Conservation (phyloP, 31 red algal genomes). For the Endocladia muricata region DNA sequence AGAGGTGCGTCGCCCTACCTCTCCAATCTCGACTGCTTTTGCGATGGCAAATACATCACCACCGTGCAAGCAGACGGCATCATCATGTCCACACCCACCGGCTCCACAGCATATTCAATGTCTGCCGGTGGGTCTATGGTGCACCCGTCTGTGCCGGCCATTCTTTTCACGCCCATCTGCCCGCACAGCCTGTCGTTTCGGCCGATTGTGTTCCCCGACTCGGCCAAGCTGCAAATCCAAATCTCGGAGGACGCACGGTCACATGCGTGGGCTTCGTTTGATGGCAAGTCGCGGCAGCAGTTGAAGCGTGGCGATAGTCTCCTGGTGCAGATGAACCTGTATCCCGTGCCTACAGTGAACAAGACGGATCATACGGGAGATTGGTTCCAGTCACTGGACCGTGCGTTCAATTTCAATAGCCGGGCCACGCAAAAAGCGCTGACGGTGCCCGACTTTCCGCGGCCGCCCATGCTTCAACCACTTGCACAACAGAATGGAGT, state of each 20-base stretch:
- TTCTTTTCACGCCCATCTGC: slow-evolving; percentile 99
- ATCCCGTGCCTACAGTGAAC: slow-evolving; percentile 95
- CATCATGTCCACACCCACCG: slow-evolving; percentile 98
- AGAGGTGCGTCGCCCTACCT: slow-evolving; percentile 92
- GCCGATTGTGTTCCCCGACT: slow-evolving; percentile 96
- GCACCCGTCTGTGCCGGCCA: slow-evolving; percentile 92
- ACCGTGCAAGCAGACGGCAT: slow-evolving; percentile 98
- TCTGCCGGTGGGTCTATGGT: slow-evolving; percentile 98
- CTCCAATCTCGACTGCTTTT: slow-evolving; percentile 92
- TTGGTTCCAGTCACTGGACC: slow-evolving; percentile 91
- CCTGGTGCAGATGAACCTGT: slow-evolving; percentile 87
- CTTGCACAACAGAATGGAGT: neutral
- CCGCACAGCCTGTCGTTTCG: slow-evolving; percentile 93
- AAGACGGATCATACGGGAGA: slow-evolving; percentile 94
- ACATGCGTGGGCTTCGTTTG: slow-evolving; percentile 93
- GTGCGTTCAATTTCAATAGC: slow-evolving; percentile 92
- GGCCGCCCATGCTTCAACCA: neutral
- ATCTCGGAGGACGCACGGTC: slow-evolving; percentile 79
- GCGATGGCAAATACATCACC: slow-evolving; percentile 95
- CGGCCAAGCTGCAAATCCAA: slow-evolving; percentile 80
- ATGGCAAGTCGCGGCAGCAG: slow-evolving; percentile 91
- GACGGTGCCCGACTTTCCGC: neutral
- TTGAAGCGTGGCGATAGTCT: slow-evolving; percentile 91
- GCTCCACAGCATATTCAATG: slow-evolving; percentile 97
- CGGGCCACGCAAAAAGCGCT: slow-evolving; percentile 72